A percentile compares a stretch with the other conserved stretches of the same genome.
Evolutionary conservation across 176 grass and related monocot genomes (phyloP).

Genomic region (Phoenix roebelenii): DNA sequence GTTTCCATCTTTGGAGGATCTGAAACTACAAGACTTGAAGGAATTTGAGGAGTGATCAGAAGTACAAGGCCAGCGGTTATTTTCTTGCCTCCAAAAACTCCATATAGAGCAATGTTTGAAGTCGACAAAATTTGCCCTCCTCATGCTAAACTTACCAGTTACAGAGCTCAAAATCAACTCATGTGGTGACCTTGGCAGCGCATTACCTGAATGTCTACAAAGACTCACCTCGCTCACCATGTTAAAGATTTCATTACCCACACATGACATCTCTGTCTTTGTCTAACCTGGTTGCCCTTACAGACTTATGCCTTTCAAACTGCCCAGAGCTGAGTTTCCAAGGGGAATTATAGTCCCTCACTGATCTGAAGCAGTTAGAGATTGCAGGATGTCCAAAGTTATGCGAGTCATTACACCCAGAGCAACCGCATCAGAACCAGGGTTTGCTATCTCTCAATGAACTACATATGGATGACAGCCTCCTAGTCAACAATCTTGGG

Average conservation of each 20-base stretch:
- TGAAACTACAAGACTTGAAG: constrained; percentile 18
- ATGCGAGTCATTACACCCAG: too few species aligned
- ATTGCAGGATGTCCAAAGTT: neutral
- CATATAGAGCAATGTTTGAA: constrained; percentile 20
- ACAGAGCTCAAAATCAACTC: too few species aligned
- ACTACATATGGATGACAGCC: too few species aligned
- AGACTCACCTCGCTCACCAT: too few species aligned
- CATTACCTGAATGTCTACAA: too few species aligned
- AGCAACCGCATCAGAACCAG: too few species aligned
- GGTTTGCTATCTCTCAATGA: too few species aligned
- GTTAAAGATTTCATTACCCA: too few species aligned
- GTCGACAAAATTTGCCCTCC: constrained; percentile 2
- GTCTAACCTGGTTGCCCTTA: neutral
- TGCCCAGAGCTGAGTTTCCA: neutral
- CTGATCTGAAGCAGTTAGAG: neutral
- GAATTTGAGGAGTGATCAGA: constrained; percentile 20
- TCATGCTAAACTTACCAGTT: neutral
- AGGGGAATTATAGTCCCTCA: neutral
- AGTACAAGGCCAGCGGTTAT: constrained; percentile 1
- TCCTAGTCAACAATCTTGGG: too few species aligned
- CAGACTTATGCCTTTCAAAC: neutral
- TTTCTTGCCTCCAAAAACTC: constrained; percentile 4
- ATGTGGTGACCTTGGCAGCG: too few species aligned
- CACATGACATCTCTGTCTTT: neutral
- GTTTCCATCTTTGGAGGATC: constrained; percentile 33